These are phyloP conservation scores for Pythium phragmiticola DNA, from an alignment of 352 stramenopile species.

Conservation along the genomic window DNA sequence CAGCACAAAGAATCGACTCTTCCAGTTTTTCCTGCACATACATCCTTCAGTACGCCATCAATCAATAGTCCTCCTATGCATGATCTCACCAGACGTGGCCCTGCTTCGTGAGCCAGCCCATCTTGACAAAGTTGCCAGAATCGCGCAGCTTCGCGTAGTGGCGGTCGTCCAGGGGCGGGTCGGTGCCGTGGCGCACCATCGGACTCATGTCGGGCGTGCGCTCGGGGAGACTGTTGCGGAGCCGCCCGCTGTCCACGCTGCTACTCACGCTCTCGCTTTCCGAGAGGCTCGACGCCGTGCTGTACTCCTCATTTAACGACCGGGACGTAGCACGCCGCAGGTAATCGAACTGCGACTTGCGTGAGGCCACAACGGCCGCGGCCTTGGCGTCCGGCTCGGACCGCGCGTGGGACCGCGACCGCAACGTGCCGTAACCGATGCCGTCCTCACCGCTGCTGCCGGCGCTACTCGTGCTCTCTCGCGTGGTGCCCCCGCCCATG, in stretches of 20 bases:
- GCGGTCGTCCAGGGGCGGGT: slow-evolving; percentile 62
- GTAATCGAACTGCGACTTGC: neutral
- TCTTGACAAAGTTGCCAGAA: slow-evolving; percentile 74
- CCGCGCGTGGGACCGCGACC: slow-evolving; percentile 8
- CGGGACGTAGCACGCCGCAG: slow-evolving; percentile 23
- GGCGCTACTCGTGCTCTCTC: slow-evolving; percentile 14
- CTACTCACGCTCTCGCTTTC: slow-evolving; percentile 17
- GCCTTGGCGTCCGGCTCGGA: slow-evolving; percentile 12
- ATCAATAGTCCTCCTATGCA: neutral
- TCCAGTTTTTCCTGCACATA: slow-evolving; percentile 76
- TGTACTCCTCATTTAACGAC: slow-evolving; percentile 29
- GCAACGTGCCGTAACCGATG: neutral
- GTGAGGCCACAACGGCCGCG: neutral
- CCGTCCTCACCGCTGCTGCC: slow-evolving; percentile 13
- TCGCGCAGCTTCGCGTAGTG: slow-evolving; percentile 69
- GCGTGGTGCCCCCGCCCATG: slow-evolving; percentile 4
- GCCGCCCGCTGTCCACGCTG: slow-evolving; percentile 16
- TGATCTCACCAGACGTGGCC: slow-evolving; percentile 65
- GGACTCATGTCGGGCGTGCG: neutral
- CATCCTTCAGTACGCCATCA: neutral
- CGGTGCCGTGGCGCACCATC: slow-evolving; percentile 41
- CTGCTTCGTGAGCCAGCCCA: slow-evolving; percentile 85
- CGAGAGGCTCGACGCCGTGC: slow-evolving; percentile 22
- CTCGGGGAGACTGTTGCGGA: slow-evolving; percentile 29
- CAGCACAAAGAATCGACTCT: slow-evolving; percentile 83